Evolutionary conservation across 202 grass and related monocot species (phyloP).

Genomic region (Dendrocalamus latiflorus): DNA sequence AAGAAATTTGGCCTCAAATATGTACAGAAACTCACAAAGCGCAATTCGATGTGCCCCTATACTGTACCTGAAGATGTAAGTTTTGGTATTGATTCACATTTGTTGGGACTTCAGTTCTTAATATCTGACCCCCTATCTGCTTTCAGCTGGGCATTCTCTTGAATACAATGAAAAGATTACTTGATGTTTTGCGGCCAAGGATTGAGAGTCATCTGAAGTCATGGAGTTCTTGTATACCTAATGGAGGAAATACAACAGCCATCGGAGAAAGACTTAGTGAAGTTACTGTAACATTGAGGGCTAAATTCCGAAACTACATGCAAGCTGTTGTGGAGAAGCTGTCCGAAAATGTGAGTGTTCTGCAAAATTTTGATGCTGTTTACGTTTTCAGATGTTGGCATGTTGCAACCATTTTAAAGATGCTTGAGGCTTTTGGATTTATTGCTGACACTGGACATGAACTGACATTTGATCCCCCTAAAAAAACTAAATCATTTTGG

Average conservation of each 20-base stretch:
- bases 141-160: constrained; percentile 91
- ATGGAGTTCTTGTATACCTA: constrained; percentile 90
- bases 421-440: not conserved
- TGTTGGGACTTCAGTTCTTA: constrained; percentile 13
- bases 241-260: constrained; percentile 50
- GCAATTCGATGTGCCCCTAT: constrained; percentile 76
- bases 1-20: constrained; percentile 98
- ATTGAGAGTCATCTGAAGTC: constrained; percentile 89
- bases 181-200: constrained; percentile 76
- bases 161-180: constrained; percentile 94
- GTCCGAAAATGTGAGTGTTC: constrained; percentile 74
- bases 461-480: no score
- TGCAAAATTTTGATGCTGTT: not conserved
- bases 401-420: constrained; percentile 1
- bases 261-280: constrained; percentile 85
- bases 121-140: constrained; percentile 18
- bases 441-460: no score
- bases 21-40: constrained; percentile 85
- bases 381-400: not conserved
- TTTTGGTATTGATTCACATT: not conserved
- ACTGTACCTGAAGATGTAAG: constrained; percentile 79
- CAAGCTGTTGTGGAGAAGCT: constrained; percentile 97
- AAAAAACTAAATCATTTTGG: not conserved
- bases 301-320: constrained; percentile 95
- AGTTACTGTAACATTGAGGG: constrained; percentile 76